Base-by-base conservation (phyloP, 257 asterid species). In the Forsythia suspensa region DNA sequence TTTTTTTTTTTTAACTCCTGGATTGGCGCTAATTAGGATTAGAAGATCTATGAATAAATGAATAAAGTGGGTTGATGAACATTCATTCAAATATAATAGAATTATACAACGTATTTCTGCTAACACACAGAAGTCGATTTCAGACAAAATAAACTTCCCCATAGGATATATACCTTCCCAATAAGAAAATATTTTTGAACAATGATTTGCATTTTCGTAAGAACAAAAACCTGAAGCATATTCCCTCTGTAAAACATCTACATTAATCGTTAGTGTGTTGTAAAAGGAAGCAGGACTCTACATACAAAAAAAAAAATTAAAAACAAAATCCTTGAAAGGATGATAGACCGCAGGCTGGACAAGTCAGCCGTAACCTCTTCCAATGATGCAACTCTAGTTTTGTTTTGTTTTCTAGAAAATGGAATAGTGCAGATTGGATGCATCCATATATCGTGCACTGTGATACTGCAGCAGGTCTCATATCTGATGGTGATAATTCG, bases 381-480 rank as follows among this genome's bases (percentile, higher is more conserved):
- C 11, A 5, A 29, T 3, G 70, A 36, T 40, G 8, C 21, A 24
- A 24, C 76, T 29, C 41, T 12, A 48, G 11, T 76, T 12, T 42
- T 21, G 18, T 34, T 34, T 57, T 51, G 29, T 75, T 55, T 52
- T 80, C 72, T 48, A 11, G 20, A 67, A 48, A 41, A 13, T 34
- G 20, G 13, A 21, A 51, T 77, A 41, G 34, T 29, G 34, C 40
- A 66, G 79, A 57, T 80, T 18, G 46, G 37, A 76, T 69, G 43
- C 34, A 21, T 57, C 57, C 69, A 41, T 13, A 41, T 3, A 12
- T 74, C 76, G 16, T 42, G 76, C 65, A 9, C 69, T 71, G 11
- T 24, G 29, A 71, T 43, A 41, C 43, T n/a, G 78, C 75, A 59
- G 78, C 73, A 67, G 51, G 78, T 59, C 78, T 59, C 40, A 4